phyloP scores from a whole-genome alignment of 2,329 filamentous ascomycete species.

The Microdochium trichocladiopsis region DNA sequence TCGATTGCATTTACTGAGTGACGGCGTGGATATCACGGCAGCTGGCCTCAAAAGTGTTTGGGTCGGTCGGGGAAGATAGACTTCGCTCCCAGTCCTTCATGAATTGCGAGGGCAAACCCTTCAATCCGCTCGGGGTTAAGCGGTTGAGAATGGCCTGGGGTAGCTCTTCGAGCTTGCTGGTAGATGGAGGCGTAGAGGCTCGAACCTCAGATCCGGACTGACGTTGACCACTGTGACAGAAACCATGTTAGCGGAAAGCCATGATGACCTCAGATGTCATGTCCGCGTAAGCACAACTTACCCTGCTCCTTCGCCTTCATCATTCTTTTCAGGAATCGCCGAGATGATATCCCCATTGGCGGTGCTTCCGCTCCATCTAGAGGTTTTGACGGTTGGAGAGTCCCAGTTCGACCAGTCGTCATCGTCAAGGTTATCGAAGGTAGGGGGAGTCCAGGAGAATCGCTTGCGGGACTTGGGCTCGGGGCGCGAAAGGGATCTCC shows the following conservation, averaged over 20 bases:
- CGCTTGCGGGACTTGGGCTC: conserved; percentile 39
- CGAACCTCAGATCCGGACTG: conserved; percentile 17
- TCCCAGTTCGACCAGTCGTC: conserved; percentile 63
- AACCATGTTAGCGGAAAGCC: not conserved
- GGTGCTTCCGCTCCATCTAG: conserved; percentile 59
- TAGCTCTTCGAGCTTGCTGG: conserved; percentile 44
- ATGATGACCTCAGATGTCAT: not conserved
- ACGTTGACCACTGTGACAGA: conserved; percentile 16
- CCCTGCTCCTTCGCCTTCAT: conserved; percentile 38
- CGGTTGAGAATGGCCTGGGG: conserved; percentile 67
- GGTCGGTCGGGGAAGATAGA: conserved; percentile 42
- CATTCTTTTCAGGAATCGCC: conserved; percentile 37
- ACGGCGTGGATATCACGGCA: not conserved
- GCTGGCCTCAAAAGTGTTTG: not conserved
- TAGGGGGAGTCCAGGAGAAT: conserved; percentile 54
- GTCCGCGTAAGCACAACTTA: conserved; percentile 30
- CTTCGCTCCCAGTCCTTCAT: conserved; percentile 91
- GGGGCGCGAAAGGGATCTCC: conserved; percentile 20
- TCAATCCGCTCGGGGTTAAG: conserved; percentile 68
- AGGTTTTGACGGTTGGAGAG: conserved; percentile 42
- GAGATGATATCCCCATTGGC: conserved; percentile 38
- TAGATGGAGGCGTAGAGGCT: conserved; percentile 18
- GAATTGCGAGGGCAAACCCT: conserved; percentile 74
- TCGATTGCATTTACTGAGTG: not conserved
- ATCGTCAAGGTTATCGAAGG: conserved; percentile 50